Conservation (phyloP, 768 basidiomycete species). For the Nidula microcarpa region DNA sequence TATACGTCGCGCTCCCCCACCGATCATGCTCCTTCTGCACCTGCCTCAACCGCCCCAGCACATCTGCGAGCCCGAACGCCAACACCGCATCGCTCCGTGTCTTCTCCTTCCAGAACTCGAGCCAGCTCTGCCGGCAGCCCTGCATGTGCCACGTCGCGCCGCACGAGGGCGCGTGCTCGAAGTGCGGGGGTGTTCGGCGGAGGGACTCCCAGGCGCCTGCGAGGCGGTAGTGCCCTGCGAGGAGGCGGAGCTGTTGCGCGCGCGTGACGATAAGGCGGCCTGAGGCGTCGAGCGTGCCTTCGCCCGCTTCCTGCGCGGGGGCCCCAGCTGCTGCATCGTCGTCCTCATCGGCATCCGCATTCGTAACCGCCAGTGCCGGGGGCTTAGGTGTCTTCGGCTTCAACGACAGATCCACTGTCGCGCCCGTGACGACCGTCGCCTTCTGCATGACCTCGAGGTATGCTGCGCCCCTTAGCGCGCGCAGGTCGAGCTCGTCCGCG, state of each 20-base stretch:
- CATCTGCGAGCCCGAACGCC: slow-evolving; percentile 58
- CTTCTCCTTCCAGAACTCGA: slow-evolving; percentile 80
- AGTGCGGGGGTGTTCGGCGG: slow-evolving; percentile 51
- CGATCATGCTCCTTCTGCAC: slow-evolving; percentile 67
- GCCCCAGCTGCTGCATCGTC: slow-evolving; percentile 1
- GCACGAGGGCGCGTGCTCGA: slow-evolving; percentile 63
- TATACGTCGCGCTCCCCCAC: slow-evolving; percentile 72
- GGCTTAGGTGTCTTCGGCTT: slow-evolving; percentile 6
- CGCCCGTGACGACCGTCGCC: slow-evolving; percentile 38
- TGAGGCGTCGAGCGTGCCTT: slow-evolving; percentile 25
- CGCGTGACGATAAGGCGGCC: slow-evolving; percentile 51
- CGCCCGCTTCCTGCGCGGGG: neutral
- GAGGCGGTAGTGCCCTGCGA: slow-evolving; percentile 69
- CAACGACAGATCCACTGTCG: slow-evolving; percentile 23
- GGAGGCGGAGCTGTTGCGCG: slow-evolving; percentile 59
- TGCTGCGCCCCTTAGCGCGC: slow-evolving; percentile 56
- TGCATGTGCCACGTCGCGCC: slow-evolving; percentile 71
- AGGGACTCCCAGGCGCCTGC: slow-evolving; percentile 64
- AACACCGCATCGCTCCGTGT: slow-evolving; percentile 60
- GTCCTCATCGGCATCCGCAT: slow-evolving; percentile 2
- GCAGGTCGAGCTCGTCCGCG: slow-evolving; percentile 65
- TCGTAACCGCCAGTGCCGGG: neutral
- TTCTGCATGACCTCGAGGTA: slow-evolving; percentile 77
- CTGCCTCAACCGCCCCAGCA: slow-evolving; percentile 59
- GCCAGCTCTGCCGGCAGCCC: slow-evolving; percentile 69